Conservation (phyloP, 2,329 filamentous ascomycete species). For the Coniochaeta hoffmannii region DNA sequence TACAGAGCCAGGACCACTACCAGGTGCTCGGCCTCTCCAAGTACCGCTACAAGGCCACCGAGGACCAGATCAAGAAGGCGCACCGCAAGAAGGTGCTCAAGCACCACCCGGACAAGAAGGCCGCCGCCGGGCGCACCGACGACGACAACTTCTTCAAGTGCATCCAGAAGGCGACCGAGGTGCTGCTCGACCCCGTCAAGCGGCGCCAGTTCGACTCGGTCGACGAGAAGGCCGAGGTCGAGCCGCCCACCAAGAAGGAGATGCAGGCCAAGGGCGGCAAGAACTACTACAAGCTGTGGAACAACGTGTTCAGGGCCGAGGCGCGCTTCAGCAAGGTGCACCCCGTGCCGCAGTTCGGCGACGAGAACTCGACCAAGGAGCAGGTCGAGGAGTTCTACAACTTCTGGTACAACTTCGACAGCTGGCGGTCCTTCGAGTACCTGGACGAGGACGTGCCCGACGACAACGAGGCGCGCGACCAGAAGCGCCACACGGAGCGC, state of each 20-base stretch:
- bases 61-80: constrained; percentile 97
- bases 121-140: constrained; percentile 76
- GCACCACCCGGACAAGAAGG: constrained; percentile 99
- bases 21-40: constrained; percentile 88
- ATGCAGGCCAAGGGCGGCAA: constrained; percentile 47
- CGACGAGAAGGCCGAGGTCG: constrained; percentile 86
- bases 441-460: constrained; percentile 98
- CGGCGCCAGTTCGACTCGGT: constrained; percentile 95
- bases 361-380: constrained; percentile 76
- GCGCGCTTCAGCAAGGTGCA: constrained; percentile 86
- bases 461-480: constrained; percentile 97
- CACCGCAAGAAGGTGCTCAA: constrained; percentile 99
- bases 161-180: constrained; percentile 95
- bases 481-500: constrained; percentile 95
- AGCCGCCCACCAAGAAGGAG: constrained; percentile 89
- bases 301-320: constrained; percentile 83
- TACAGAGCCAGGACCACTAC: constrained; percentile 90
- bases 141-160: constrained; percentile 99
- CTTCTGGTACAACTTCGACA: constrained; percentile 99
- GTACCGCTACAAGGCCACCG: constrained; percentile 86
- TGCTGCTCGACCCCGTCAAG: constrained; percentile 85
- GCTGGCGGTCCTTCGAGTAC: constrained; percentile 96
- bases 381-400: constrained; percentile 97
- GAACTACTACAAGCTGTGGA: constrained; percentile 95
- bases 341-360: constrained; percentile 80